phyloP scores from a whole-genome alignment of 2,329 filamentous ascomycete species.

The Fusarium zealandicum region DNA sequence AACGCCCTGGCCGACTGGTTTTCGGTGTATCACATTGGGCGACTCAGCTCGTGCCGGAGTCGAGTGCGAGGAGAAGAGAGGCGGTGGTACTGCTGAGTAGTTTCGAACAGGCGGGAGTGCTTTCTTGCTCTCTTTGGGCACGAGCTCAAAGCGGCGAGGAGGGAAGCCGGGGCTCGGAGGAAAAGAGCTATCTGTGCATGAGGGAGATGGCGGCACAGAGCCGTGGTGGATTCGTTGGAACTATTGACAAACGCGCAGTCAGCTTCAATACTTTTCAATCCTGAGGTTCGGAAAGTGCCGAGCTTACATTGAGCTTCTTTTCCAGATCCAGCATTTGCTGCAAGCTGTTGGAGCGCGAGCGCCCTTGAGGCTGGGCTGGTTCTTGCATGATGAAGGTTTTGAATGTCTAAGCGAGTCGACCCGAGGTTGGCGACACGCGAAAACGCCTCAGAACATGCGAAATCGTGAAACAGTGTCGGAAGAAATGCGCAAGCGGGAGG shows the following conservation, averaged over 20 bases:
- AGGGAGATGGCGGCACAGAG: conserved; percentile 28
- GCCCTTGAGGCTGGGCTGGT: conserved; percentile 26
- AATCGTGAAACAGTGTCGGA: conserved; percentile 12
- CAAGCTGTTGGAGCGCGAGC: conserved; percentile 55
- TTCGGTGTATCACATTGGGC: conserved; percentile 26
- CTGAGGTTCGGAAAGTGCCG: background rate
- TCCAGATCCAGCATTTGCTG: conserved; percentile 67
- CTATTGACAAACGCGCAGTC: conserved; percentile 8
- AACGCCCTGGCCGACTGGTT: conserved; percentile 19
- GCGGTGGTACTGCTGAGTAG: conserved; percentile 32
- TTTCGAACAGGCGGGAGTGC: conserved; percentile 37
- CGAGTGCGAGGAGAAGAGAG: conserved; percentile 28
- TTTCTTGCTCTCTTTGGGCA: conserved; percentile 37
- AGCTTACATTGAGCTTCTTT: conserved; percentile 63
- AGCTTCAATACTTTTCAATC: background rate
- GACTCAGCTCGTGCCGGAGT: conserved; percentile 20
- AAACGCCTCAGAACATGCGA: conserved; percentile 24
- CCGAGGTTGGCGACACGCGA: conserved; percentile 13
- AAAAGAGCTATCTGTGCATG: conserved; percentile 27
- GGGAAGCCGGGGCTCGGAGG: conserved; percentile 31
- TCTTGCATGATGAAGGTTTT: conserved; percentile 27
- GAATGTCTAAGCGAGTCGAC: conserved; percentile 23
- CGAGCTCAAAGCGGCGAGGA: conserved; percentile 39
- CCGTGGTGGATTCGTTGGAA: conserved; percentile 30
- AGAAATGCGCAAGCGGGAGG: conserved; percentile 9